Conservation (phyloP, 192 early-diverging fungal genomes). For the Pilaira anomala region DNA sequence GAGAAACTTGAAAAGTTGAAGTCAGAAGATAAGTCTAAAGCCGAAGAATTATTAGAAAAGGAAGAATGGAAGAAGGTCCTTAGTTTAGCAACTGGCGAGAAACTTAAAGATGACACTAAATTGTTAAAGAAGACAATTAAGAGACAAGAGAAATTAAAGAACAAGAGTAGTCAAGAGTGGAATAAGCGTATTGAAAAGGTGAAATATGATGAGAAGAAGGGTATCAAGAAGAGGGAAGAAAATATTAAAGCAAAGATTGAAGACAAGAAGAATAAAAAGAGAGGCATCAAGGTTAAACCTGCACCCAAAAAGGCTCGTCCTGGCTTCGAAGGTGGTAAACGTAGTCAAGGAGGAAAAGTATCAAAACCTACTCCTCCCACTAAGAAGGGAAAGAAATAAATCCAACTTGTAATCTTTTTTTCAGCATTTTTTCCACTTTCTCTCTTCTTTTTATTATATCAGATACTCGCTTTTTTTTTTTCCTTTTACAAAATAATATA, state of each 20-base stretch:
- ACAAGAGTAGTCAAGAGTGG: slow-evolving; percentile 85
- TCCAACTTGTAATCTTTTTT: background rate
- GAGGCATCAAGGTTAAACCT: slow-evolving; percentile 34
- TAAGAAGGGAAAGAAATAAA: slow-evolving; percentile 1
- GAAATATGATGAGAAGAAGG: slow-evolving; percentile 58
- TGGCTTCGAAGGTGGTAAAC: slow-evolving; percentile 39
- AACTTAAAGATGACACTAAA: slow-evolving; percentile 88
- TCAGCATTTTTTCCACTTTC: background rate
- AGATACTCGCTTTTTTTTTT: too few relatives aligned
- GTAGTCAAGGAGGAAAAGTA: slow-evolving; percentile 20
- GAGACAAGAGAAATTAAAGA: slow-evolving; percentile 77
- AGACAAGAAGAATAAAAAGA: slow-evolving; percentile 69
- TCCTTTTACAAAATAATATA: too few relatives aligned
- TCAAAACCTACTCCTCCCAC: slow-evolving; percentile 5
- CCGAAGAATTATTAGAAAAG: slow-evolving; percentile 66
- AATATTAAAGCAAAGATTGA: slow-evolving; percentile 84
- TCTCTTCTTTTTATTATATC: too few relatives aligned
- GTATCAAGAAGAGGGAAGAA: slow-evolving; percentile 74
- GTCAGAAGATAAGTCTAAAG: slow-evolving; percentile 59
- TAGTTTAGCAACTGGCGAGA: slow-evolving; percentile 81
- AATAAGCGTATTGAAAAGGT: slow-evolving; percentile 68
- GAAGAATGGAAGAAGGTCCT: slow-evolving; percentile 80
- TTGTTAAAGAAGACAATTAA: slow-evolving; percentile 91
- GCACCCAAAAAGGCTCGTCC: slow-evolving; percentile 30
- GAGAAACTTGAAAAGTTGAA: slow-evolving; percentile 75